phyloP scores from a whole-genome alignment of 768 basidiomycete species.

The Mycena galopus region DNA sequence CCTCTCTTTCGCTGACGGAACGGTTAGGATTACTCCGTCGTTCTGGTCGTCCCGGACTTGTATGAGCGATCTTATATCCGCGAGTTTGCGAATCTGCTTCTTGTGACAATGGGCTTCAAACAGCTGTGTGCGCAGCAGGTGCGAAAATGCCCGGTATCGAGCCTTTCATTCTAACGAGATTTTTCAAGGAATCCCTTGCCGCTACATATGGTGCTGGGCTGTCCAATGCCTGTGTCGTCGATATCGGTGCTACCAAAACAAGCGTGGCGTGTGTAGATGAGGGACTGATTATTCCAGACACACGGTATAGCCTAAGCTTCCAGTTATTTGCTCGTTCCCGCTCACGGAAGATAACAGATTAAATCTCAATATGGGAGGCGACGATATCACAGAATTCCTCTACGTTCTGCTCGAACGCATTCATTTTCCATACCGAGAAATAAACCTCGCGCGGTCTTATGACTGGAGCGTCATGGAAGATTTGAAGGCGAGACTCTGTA shows the following conservation, averaged over 20 bases:
- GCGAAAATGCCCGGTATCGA: constrained; percentile 31
- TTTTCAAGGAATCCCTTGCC: constrained; percentile 84
- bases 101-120: constrained; percentile 90
- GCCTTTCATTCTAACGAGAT: not conserved
- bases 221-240: constrained; percentile 94
- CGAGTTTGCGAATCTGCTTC: constrained; percentile 78
- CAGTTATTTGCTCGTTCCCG: constrained; percentile 9
- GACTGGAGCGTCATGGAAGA: constrained; percentile 96
- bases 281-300: constrained; percentile 88
- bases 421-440: constrained; percentile 88
- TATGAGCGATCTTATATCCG: constrained; percentile 89
- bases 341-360: constrained; percentile 60
- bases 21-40: constrained; percentile 83
- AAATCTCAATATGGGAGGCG: constrained; percentile 89
- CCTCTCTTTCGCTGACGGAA: not conserved
- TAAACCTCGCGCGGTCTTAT: constrained; percentile 80
- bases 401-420: constrained; percentile 84
- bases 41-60: constrained; percentile 93
- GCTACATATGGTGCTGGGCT: constrained; percentile 97
- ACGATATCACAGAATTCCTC: constrained; percentile 94
- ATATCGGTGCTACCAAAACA: constrained; percentile 89
- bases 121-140: constrained; percentile 95
- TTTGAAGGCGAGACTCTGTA: constrained; percentile 87
- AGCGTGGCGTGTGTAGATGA: constrained; percentile 96
- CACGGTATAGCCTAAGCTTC: constrained; percentile 66